phyloP scores from a whole-genome alignment of 768 basidiomycete genomes.

The Lepiota brunneoincarnata region DNA sequence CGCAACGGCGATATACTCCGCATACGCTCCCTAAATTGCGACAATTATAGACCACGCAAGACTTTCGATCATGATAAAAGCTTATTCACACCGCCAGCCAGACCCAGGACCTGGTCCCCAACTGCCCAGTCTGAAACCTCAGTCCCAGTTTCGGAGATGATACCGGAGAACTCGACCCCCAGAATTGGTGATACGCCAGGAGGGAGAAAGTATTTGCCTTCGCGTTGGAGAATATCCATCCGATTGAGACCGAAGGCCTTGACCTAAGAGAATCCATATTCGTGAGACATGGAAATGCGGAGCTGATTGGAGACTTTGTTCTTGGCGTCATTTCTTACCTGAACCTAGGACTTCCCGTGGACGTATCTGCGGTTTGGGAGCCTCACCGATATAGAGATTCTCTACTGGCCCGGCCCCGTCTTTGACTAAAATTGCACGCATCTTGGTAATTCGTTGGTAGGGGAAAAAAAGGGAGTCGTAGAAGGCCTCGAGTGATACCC shows the following conservation, averaged over 20 bases:
- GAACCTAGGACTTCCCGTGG: constrained; percentile 73
- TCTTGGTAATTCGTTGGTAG: constrained; percentile 24
- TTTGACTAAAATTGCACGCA: constrained; percentile 82
- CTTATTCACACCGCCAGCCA: constrained; percentile 72
- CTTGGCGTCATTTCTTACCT: constrained; percentile 42
- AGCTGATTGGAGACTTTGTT: not conserved
- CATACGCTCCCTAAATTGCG: constrained; percentile 75
- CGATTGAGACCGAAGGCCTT: constrained; percentile 88
- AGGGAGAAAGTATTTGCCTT: constrained; percentile 75
- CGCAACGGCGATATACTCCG: constrained; percentile 74
- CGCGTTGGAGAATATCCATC: constrained; percentile 76
- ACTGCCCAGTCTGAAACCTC: constrained; percentile 51
- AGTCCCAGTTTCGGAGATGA: constrained; percentile 51
- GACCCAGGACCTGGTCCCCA: constrained; percentile 75
- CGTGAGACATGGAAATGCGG: not conserved
- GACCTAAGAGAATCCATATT: constrained; percentile 40
- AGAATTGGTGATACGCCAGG: constrained; percentile 72
- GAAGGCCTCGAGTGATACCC: not conserved
- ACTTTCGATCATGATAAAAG: not conserved
- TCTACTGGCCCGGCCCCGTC: constrained; percentile 73
- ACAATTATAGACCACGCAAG: not conserved
- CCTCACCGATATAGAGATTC: constrained; percentile 75
- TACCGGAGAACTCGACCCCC: constrained; percentile 86
- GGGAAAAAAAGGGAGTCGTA: not conserved
- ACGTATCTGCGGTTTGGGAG: constrained; percentile 54